A percentile compares a stretch with the other conserved stretches of the same genome.
These are phyloP conservation scores for Aspergillus floridensis DNA, from an alignment of 2,329 filamentous ascomycete genomes.

Conservation along the genomic window DNA sequence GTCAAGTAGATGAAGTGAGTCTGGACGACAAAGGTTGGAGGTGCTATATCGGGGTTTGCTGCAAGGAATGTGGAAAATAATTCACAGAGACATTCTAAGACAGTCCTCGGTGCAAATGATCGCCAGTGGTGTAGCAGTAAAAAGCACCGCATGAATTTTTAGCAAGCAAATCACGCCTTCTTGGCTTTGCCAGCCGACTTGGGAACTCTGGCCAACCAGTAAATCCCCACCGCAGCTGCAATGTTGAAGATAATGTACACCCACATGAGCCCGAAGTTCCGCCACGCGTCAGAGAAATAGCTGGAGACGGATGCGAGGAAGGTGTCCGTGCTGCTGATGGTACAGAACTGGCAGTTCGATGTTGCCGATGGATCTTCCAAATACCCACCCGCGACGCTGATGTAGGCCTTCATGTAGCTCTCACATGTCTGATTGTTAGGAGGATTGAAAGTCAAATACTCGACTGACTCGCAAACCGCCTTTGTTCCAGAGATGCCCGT, in stretches of 20 bases:
- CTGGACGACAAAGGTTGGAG: no score
- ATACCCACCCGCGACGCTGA: conserved; percentile 36
- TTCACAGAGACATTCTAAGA: not conserved
- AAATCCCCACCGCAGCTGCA: conserved; percentile 54
- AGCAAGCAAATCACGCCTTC: conserved; percentile 8
- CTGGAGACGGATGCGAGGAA: conserved; percentile 45
- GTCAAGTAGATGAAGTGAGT: no score
- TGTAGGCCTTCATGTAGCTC: conserved; percentile 46
- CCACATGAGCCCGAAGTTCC: conserved; percentile 69
- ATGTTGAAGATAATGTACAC: conserved; percentile 65
- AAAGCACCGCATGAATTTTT: not conserved
- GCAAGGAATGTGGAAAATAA: no score
- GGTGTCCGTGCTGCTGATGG: conserved; percentile 44
- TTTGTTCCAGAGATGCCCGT: conserved; percentile 32
- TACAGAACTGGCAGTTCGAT: conserved; percentile 50
- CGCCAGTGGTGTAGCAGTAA: not conserved
- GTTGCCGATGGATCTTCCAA: conserved; percentile 47
- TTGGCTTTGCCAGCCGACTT: conserved; percentile 24
- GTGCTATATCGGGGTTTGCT: no score
- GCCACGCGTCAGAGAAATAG: conserved; percentile 54
- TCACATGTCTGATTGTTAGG: conserved; percentile 62
- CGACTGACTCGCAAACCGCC: conserved; percentile 28
- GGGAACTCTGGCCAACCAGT: conserved; percentile 61
- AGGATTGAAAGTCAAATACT: conserved; percentile 37
- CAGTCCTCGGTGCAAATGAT: not conserved